Conservation (phyloP, 192 early-diverging fungal genomes). For the Backusella westeae region DNA sequence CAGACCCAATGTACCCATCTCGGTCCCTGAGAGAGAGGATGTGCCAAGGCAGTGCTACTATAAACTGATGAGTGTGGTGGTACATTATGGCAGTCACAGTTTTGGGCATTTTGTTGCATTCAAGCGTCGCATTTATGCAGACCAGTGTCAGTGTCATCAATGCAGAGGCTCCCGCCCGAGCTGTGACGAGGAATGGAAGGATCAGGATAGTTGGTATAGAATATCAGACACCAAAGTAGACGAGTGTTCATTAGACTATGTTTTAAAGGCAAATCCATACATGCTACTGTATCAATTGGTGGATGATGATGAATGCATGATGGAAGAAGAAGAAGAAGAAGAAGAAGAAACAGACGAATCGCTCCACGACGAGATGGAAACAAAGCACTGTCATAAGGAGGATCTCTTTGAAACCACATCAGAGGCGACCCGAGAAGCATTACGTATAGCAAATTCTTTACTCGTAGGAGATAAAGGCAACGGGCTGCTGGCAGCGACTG, state of each 20-base stretch:
- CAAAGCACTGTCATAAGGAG: not conserved
- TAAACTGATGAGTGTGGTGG: conserved; percentile 61
- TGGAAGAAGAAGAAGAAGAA: not conserved
- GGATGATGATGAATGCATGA: not conserved
- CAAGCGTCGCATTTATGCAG: conserved; percentile 48
- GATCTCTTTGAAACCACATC: not conserved
- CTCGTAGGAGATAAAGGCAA: not conserved
- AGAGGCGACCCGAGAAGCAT: not conserved
- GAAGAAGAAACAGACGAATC: not conserved
- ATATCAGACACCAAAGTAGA: conserved; percentile 73
- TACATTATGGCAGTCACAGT: conserved; percentile 74
- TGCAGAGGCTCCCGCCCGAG: conserved; percentile 26
- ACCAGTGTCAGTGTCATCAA: conserved; percentile 23
- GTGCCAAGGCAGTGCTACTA: conserved; percentile 38
- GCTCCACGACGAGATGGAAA: not conserved
- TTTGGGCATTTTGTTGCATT: conserved; percentile 79
- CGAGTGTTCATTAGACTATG: conserved; percentile 51
- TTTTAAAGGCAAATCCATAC: conserved; percentile 70
- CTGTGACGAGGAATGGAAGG: conserved; percentile 5
- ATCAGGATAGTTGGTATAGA: conserved; percentile 59
- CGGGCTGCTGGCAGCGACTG: not conserved
- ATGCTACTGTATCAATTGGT: conserved; percentile 63
- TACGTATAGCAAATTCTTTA: conserved; percentile 10
- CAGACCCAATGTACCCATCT: conserved; percentile 57
- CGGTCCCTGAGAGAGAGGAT: conserved; percentile 5